phyloP scores from a whole-genome alignment of 139 green algal genomes.

The Micractinium sp. region DNA sequence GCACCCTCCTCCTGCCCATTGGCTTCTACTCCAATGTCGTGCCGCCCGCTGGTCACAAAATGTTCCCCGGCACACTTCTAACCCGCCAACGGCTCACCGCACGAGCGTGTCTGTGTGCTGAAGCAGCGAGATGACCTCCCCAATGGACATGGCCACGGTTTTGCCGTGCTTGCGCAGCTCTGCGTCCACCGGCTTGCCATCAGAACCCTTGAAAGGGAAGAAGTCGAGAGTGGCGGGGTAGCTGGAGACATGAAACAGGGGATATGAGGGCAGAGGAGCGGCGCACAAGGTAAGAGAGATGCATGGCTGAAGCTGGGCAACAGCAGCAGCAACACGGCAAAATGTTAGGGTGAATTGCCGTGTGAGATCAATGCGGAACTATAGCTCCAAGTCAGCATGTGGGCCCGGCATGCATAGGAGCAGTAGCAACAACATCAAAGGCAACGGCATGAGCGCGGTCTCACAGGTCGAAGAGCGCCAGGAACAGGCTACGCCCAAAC shows the following conservation, averaged over 20 bases:
- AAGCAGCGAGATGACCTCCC: neutral
- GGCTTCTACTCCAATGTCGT: too few relatives aligned
- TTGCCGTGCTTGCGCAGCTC: neutral
- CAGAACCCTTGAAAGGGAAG: neutral
- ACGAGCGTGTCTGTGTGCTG: neutral
- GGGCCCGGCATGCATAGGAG: neutral
- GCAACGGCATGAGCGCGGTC: neutral
- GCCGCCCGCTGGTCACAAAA: too few relatives aligned
- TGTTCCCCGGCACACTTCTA: too few relatives aligned
- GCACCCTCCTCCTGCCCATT: neutral
- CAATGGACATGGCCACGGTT: neutral
- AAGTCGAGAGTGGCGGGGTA: neutral
- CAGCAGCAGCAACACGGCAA: neutral
- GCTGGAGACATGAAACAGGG: neutral
- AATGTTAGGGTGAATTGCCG: neutral
- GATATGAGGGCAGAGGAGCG: neutral
- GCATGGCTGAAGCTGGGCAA: neutral
- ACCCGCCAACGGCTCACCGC: neutral
- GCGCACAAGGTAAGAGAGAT: too few relatives aligned
- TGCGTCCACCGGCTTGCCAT: neutral
- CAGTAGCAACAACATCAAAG: neutral
- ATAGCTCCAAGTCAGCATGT: too few relatives aligned
- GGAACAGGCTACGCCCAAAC: neutral
- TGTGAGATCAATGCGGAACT: too few relatives aligned
- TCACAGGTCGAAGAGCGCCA: neutral